Base-by-base conservation (phyloP, 805 yeast species). In the fission yeast (Schizosaccharomyces pombe) region DNA sequence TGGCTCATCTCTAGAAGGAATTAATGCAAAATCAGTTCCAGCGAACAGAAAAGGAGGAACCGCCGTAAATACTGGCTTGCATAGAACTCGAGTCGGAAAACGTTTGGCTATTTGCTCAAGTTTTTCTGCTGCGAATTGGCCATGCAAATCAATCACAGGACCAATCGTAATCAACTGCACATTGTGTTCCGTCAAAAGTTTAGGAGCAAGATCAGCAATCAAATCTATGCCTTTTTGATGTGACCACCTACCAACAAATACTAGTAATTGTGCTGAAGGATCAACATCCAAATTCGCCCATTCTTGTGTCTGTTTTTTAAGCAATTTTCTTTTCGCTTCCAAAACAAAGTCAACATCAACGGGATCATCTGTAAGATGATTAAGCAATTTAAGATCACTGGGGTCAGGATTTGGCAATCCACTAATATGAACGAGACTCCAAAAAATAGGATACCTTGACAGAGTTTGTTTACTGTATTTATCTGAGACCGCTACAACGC, bases 241-340 rank as follows among this genome's bases (percentile, higher is more conserved):
- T 14, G 54, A 52, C 54, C 54, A 52, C 19, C 54, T 19, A n/a
- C 54, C 54, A 6, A 52, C 54, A n/a, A 52, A 52, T 11, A 52
- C 47, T 16, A 52, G 22, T 22, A 52, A 34, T 14, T 52, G 47
- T 14, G 54, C 54, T 12, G 33, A 24, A 5, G 54, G 40, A 31
- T 52, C 47, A 5, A 32, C 54, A 8, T 32, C 54, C 5, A 52
- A 33, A 30, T 28, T 28, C 8, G 54, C 54, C 54, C 54, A 52
- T 19, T 30, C 29, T 34, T 52, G 54, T 3, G 47, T 33, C 26
- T 52, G 54, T 8, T 14, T 33, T 33, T 33, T 31, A 11, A 33
- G 16, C 12, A 29, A n/a, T n/a, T 24, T 31, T 26, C 54, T 19
- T 33, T 31, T 33, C 19, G 40, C 31, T 24, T 52, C 54, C 47